These are phyloP conservation scores for Tremellales sp. DNA, from an alignment of 1,284 basidiomycete genomes.

Conservation along the genomic window DNA sequence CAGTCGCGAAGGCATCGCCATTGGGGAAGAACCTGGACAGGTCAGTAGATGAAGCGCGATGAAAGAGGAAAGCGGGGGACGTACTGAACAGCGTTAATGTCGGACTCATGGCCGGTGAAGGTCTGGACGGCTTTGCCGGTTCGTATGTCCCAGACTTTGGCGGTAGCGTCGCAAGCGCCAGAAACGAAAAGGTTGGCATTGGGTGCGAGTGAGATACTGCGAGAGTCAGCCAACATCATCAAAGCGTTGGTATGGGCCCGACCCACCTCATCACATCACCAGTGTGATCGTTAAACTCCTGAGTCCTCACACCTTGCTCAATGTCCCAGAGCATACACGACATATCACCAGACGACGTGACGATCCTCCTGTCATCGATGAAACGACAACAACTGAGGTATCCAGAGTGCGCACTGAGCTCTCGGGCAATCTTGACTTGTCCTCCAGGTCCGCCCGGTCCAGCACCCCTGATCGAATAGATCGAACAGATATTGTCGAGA, in stretches of 20 bases:
- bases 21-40: slow-evolving; percentile 99
- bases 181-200: slow-evolving; percentile 96
- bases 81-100: slow-evolving; percentile 97
- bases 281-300: slow-evolving; percentile 98
- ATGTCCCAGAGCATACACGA: slow-evolving; percentile 99
- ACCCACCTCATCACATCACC: slow-evolving; percentile 97
- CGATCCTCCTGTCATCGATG: slow-evolving; percentile 95
- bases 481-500: slow-evolving; percentile 97
- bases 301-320: slow-evolving; percentile 87
- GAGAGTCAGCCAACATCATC: too few species aligned
- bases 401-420: slow-evolving; percentile 93
- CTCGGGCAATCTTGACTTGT: slow-evolving; percentile 59
- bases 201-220: slow-evolving; percentile 84
- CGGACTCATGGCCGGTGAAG: slow-evolving; percentile 96
- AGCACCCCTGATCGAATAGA: slow-evolving; percentile 70
- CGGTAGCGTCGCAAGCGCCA: slow-evolving; percentile 95
- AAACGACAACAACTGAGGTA: slow-evolving; percentile 98
- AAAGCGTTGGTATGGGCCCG: background rate
- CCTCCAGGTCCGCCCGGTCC: slow-evolving; percentile 39
- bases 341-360: slow-evolving; percentile 97
- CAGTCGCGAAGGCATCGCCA: slow-evolving; percentile 96
- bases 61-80: slow-evolving; percentile 42
- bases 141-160: slow-evolving; percentile 98
- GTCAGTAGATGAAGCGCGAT: background rate
- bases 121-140: slow-evolving; percentile 96